Conservation (phyloP, 1,284 basidiomycete genomes). For the Microbotryomycetes sp. region DNA sequence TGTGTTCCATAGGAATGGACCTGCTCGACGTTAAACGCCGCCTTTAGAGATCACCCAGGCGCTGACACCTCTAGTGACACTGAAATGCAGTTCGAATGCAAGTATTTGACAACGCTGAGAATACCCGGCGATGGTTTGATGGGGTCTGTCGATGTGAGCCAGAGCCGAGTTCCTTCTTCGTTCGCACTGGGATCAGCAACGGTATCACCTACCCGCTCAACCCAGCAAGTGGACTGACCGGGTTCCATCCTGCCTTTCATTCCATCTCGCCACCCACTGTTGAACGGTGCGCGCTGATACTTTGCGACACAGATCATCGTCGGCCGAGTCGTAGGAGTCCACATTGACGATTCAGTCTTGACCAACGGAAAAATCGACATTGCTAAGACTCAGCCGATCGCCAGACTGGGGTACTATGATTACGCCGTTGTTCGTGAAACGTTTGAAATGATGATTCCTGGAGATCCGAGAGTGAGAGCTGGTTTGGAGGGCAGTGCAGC, state of each 20-base stretch:
- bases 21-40: no score
- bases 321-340: constrained; percentile 2
- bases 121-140: constrained; percentile 3
- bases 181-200: no score
- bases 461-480: neutral
- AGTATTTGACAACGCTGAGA: constrained; percentile 1
- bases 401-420: constrained; percentile 3
- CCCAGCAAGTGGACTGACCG: no score
- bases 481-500: constrained; percentile 2
- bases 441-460: constrained; percentile 9
- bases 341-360: constrained; percentile 7
- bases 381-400: constrained; percentile 3
- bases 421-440: constrained; percentile 7
- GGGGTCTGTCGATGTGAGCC: neutral
- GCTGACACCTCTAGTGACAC: no score
- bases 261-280: no score
- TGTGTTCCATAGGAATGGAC: neutral
- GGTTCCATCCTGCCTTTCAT: no score
- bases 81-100: constrained; percentile 8
- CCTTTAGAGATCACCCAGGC: neutral
- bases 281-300: no score
- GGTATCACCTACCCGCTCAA: no score
- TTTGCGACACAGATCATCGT: neutral
- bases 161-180: no score
- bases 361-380: constrained; percentile 9